Conservation (phyloP, 768 basidiomycete species). For the Tricholoma hemisulphureum region DNA sequence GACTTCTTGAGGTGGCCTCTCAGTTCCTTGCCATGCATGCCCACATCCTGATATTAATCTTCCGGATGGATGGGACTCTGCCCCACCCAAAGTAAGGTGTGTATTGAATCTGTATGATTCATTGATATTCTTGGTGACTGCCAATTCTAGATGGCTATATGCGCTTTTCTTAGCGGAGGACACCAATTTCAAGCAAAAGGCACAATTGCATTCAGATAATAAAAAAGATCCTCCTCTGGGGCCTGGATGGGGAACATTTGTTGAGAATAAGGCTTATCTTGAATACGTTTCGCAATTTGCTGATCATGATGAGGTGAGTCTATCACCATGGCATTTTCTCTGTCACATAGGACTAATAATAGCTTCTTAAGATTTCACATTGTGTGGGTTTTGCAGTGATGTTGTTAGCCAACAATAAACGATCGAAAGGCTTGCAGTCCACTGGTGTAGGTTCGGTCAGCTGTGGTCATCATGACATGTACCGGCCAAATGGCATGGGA, state of each 20-base stretch:
- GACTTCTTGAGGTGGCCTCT: no score
- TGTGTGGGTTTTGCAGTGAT: background rate
- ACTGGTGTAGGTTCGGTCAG: conserved; percentile 18
- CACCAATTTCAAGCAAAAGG: conserved; percentile 15
- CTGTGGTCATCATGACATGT: conserved; percentile 12
- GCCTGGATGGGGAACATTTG: conserved; percentile 13
- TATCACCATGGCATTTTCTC: background rate
- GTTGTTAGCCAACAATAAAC: background rate
- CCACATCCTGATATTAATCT: conserved; percentile 13
- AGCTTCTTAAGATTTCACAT: background rate
- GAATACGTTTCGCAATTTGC: conserved; percentile 6
- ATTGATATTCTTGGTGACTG: background rate
- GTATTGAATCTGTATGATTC: background rate
- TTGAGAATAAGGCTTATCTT: conserved; percentile 4
- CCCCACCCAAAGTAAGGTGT: no score
- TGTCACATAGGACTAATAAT: background rate
- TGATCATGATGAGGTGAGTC: background rate
- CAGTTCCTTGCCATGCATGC: conserved; percentile 15
- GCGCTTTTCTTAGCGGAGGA: conserved; percentile 8
- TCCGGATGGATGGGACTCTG: no score
- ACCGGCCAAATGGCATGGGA: no score
- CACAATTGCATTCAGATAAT: background rate
- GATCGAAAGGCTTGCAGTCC: conserved; percentile 6
- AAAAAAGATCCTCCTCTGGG: conserved; percentile 9
- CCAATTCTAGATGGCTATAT: conserved; percentile 12